Conservation (phyloP, 1,284 basidiomycete genomes). For the Cryptococcus sp. region DNA sequence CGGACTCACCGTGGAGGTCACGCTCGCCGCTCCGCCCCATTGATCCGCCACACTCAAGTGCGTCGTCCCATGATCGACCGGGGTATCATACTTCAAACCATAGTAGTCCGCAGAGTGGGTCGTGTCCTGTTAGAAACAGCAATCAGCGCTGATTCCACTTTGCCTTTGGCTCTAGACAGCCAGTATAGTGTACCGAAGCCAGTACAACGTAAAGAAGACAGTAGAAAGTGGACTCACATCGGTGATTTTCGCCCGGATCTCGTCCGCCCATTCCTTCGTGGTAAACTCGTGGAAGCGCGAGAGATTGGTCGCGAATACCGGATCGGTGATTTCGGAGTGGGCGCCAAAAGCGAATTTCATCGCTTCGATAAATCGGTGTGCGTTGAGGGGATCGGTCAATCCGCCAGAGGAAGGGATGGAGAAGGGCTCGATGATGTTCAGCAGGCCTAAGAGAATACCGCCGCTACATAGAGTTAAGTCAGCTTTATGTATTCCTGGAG, state of each 20-base stretch:
- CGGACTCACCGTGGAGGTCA: slow-evolving; percentile 70
- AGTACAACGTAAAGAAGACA: background rate
- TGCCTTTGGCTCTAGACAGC: background rate
- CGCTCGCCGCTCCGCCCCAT: slow-evolving; percentile 77
- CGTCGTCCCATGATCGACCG: slow-evolving; percentile 85
- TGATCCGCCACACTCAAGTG: slow-evolving; percentile 79
- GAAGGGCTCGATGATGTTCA: slow-evolving; percentile 47
- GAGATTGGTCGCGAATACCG: slow-evolving; percentile 58
- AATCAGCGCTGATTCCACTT: background rate
- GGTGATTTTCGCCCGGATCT: slow-evolving; percentile 68
- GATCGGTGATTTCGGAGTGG: slow-evolving; percentile 76
- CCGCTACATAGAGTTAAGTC: slow-evolving; percentile 23
- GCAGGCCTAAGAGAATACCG: slow-evolving; percentile 47
- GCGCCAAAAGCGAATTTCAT: slow-evolving; percentile 57
- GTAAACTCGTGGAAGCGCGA: slow-evolving; percentile 66
- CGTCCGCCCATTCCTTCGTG: slow-evolving; percentile 68
- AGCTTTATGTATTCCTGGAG: background rate
- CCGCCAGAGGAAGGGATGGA: slow-evolving; percentile 34
- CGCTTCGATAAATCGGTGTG: slow-evolving; percentile 57
- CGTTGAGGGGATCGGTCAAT: slow-evolving; percentile 32
- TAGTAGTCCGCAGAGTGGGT: slow-evolving; percentile 84
- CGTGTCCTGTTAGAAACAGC: slow-evolving; percentile 60
- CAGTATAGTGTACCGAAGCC: too few relatives aligned
- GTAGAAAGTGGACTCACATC: slow-evolving; percentile 60
- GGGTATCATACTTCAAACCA: slow-evolving; percentile 74